Conservation (phyloP, 441 rosid species). For the Gossypium davidsonii region DNA sequence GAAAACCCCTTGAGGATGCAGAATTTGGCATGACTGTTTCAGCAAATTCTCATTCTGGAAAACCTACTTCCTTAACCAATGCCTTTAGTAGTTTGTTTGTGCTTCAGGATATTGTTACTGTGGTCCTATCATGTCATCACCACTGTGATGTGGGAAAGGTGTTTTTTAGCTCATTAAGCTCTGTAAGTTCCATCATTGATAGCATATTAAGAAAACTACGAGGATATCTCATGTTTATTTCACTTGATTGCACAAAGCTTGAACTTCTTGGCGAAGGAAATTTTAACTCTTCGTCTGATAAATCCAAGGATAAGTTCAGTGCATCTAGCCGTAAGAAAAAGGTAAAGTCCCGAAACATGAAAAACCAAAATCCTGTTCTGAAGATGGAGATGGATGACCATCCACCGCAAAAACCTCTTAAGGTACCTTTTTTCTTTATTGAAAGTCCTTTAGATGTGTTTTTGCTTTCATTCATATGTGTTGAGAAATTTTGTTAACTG, state of each 20-base stretch:
- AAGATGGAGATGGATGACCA: constrained; percentile 24
- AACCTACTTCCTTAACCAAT: constrained; percentile 29
- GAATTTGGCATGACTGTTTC: constrained; percentile 33
- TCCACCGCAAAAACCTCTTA: constrained; percentile 24
- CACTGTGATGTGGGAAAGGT: constrained; percentile 35
- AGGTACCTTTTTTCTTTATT: constrained; percentile 37
- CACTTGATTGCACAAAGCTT: constrained; percentile 66
- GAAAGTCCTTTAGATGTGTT: constrained; percentile 6
- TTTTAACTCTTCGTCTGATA: constrained; percentile 37
- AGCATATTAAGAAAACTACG: constrained; percentile 67
- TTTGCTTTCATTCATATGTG: constrained; percentile 7
- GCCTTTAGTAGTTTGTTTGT: constrained; percentile 45
- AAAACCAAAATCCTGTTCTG: constrained; percentile 36
- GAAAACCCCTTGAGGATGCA: constrained; percentile 25
- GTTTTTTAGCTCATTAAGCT: constrained; percentile 65
- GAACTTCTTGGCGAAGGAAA: constrained; percentile 74
- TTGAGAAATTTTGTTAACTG: constrained; percentile 12
- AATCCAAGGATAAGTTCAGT: constrained; percentile 48
- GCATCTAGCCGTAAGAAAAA: constrained; percentile 50
- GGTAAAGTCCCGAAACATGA: constrained; percentile 40
- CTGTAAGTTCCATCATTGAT: constrained; percentile 60
- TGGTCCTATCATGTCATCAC: constrained; percentile 37
- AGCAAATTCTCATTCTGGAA: constrained; percentile 27
- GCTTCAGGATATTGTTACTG: constrained; percentile 49
- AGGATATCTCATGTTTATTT: constrained; percentile 63